Evolutionary conservation across 805 yeast genomes (phyloP).

Genomic region (Groenewaldozyma tartarivorans): DNA sequence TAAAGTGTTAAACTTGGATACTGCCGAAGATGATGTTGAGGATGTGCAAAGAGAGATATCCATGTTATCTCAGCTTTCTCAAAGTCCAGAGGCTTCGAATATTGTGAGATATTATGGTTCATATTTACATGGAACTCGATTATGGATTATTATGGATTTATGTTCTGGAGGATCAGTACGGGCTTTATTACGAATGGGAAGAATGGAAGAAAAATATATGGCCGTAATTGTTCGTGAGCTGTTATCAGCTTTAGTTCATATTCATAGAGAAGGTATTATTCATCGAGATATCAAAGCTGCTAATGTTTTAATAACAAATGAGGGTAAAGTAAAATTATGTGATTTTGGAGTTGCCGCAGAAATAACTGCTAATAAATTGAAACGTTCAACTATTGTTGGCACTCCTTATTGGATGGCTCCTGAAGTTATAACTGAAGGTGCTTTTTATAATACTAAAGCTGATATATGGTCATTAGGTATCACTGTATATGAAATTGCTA

Average conservation of each 20-base stretch:
- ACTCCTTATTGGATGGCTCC: conserved; percentile 53
- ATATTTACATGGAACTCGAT: conserved; percentile 73
- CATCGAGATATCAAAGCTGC: conserved; percentile 98
- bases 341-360: conserved; percentile 99
- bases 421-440: conserved; percentile 37
- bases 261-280: conserved; percentile 83
- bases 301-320: conserved; percentile 77
- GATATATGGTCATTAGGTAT: conserved; percentile 98
- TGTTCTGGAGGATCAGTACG: conserved; percentile 95
- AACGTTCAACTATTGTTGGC: conserved; percentile 85
- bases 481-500: conserved; percentile 86
- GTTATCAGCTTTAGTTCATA: conserved; percentile 63
- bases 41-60: conserved; percentile 93
- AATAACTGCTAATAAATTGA: conserved; percentile 59
- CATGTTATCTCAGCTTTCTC: conserved; percentile 70
- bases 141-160: conserved; percentile 96
- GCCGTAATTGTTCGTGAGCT: conserved; percentile 82
- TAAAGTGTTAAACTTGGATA: conserved; percentile 84
- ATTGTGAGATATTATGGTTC: conserved; percentile 90
- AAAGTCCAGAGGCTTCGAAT: conserved; percentile 55
- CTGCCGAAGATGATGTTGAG: conserved; percentile 85
- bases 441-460: conserved; percentile 54
- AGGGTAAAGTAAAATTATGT: conserved; percentile 84
- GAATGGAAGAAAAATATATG: conserved; percentile 72
- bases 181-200: conserved; percentile 77